A percentile compares a stretch with the other conserved stretches of the same genome.
phyloP scores from a whole-genome alignment of 2,329 filamentous ascomycete species.

The Alternaria dauci region DNA sequence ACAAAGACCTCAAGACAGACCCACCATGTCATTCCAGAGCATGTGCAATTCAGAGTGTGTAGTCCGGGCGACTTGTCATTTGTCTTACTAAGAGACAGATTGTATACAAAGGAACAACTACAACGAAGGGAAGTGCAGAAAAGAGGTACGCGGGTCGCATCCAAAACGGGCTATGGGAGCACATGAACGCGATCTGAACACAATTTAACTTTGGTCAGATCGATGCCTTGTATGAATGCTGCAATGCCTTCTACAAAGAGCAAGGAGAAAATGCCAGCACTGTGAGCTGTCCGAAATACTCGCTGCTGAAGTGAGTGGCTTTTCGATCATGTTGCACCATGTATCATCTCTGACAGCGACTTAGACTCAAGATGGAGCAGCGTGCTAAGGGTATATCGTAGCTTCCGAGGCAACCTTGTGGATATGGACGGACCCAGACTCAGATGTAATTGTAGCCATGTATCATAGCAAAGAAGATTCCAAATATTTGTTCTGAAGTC shows the following conservation, averaged over 20 bases:
- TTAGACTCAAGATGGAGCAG: slow-evolving; percentile 82
- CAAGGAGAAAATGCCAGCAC: slow-evolving; percentile 79
- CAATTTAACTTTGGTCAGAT: slow-evolving; percentile 61
- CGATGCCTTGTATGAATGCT: slow-evolving; percentile 91
- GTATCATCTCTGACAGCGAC: slow-evolving; percentile 18
- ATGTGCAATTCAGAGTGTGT: slow-evolving; percentile 86
- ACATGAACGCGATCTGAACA: not conserved
- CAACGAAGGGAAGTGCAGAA: slow-evolving; percentile 83
- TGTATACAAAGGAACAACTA: slow-evolving; percentile 86
- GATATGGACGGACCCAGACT: not conserved
- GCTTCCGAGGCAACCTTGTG: not conserved
- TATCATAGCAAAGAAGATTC: not conserved
- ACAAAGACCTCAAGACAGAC: slow-evolving; percentile 75
- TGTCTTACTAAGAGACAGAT: slow-evolving; percentile 59
- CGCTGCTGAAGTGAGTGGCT: slow-evolving; percentile 66
- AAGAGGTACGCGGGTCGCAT: slow-evolving; percentile 48
- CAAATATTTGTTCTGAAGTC: not conserved
- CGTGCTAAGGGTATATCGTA: slow-evolving; percentile 57
- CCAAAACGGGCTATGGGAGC: not conserved
- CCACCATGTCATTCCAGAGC: slow-evolving; percentile 88
- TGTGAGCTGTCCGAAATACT: slow-evolving; percentile 85
- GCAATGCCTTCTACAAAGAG: slow-evolving; percentile 83
- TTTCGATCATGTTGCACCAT: not conserved
- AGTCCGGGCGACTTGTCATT: not conserved
- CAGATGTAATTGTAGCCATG: not conserved